These are phyloP conservation scores for Silene noctiflora DNA, from an alignment of 179 eudicot genomes.

Conservation along the genomic window DNA sequence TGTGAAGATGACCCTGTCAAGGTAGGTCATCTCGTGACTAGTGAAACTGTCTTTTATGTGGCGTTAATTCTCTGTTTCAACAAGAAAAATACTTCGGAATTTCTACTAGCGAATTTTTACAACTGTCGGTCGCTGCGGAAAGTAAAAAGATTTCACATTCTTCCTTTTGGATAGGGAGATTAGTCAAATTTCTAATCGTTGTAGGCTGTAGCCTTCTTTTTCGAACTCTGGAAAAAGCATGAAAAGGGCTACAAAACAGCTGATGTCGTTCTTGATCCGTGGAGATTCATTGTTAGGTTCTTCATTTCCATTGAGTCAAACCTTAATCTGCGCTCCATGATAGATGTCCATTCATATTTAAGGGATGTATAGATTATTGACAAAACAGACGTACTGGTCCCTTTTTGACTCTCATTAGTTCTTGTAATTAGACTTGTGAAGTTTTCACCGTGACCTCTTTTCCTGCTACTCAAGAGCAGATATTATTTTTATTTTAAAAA, in stretches of 20 bases:
- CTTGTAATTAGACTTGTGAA: neutral
- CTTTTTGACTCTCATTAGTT: neutral
- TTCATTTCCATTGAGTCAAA: neutral
- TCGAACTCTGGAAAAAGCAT: neutral
- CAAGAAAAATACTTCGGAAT: neutral
- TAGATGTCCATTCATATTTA: neutral
- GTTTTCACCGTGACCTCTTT: neutral
- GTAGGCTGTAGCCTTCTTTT: neutral
- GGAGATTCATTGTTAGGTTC: neutral
- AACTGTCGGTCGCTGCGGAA: neutral
- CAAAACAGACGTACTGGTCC: neutral
- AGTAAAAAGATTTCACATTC: neutral
- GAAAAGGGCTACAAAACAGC: neutral
- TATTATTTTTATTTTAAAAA: neutral
- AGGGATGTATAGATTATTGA: neutral
- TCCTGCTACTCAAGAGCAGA: neutral
- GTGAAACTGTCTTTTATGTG: neutral
- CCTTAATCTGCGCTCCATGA: neutral
- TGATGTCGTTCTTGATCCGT: neutral
- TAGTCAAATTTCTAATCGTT: too few species aligned
- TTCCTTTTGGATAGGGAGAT: neutral
- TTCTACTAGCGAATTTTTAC: neutral
- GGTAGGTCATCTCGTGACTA: neutral
- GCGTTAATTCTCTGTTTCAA: neutral
- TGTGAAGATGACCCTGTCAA: neutral